Conservation (phyloP, 345 rosid species). For the Citrus reticulata region DNA sequence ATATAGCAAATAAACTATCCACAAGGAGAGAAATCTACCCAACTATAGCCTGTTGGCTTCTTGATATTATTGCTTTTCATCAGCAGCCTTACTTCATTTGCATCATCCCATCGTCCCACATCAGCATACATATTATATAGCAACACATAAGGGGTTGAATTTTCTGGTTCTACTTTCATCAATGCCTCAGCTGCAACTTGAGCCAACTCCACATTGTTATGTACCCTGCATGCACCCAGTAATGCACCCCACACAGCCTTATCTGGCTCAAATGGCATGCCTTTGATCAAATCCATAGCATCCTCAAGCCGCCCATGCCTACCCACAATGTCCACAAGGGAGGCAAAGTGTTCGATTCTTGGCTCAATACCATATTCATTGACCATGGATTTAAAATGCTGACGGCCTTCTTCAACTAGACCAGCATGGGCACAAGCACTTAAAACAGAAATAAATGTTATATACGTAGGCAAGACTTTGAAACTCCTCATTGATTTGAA, state of each 20-base stretch:
- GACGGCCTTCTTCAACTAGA: slow-evolving; percentile 54
- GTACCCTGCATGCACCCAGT: slow-evolving; percentile 57
- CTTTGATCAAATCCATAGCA: slow-evolving; percentile 48
- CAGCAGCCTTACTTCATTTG: slow-evolving; percentile 40
- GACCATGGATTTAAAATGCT: slow-evolving; percentile 51
- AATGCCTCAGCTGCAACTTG: slow-evolving; percentile 64
- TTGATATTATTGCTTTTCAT: slow-evolving; percentile 53
- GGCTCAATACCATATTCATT: slow-evolving; percentile 47
- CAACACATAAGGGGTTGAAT: slow-evolving; percentile 63
- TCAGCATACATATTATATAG: slow-evolving; percentile 67
- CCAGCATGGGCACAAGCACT: slow-evolving; percentile 70
- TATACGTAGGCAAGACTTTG: slow-evolving; percentile 48
- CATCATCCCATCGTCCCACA: slow-evolving; percentile 61
- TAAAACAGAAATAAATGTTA: slow-evolving; percentile 66
- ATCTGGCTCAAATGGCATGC: slow-evolving; percentile 65
- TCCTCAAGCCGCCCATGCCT: slow-evolving; percentile 58
- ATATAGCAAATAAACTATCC: not conserved
- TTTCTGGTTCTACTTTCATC: slow-evolving; percentile 62
- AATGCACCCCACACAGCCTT: slow-evolving; percentile 80
- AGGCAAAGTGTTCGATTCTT: slow-evolving; percentile 61
- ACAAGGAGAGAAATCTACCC: slow-evolving; percentile 30
- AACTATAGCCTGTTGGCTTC: slow-evolving; percentile 50
- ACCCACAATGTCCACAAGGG: slow-evolving; percentile 52
- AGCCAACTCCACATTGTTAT: slow-evolving; percentile 51
- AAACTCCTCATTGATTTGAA: slow-evolving; percentile 46